Evolutionary conservation across 306 rosid species (phyloP).

Genomic region (Pyrus pyrifolia): DNA sequence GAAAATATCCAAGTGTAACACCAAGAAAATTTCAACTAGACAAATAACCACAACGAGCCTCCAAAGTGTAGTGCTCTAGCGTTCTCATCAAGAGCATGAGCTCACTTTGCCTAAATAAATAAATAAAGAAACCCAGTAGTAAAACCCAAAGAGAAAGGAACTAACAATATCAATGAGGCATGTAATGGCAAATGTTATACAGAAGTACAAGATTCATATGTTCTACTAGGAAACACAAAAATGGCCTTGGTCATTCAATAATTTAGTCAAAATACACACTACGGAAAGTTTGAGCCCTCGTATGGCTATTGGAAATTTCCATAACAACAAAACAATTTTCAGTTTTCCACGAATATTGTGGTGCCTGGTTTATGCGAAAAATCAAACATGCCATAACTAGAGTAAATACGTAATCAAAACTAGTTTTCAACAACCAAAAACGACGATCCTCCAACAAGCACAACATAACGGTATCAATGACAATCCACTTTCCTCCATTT

Average conservation of each 20-base stretch:
- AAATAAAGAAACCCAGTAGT: not conserved
- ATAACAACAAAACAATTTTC: too few relatives aligned
- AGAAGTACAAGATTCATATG: not conserved
- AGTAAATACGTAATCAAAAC: not conserved
- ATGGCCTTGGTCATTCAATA: too few relatives aligned
- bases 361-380: not conserved
- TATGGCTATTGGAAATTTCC: not conserved
- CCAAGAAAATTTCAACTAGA: not conserved
- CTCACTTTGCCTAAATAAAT: slow-evolving; percentile 58
- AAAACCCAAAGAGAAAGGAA: not conserved
- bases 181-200: not conserved
- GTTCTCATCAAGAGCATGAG: slow-evolving; percentile 92
- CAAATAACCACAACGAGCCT: slow-evolving; percentile 6
- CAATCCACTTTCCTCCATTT: slow-evolving; percentile 85
- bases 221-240: not conserved
- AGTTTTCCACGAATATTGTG: too few relatives aligned
- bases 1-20: not conserved
- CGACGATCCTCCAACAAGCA: not conserved
- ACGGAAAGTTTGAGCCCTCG: not conserved
- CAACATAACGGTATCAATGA: slow-evolving; percentile 72
- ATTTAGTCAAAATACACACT: not conserved
- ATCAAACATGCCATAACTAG: not conserved
- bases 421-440: not conserved
- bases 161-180: not conserved
- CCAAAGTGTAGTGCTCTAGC: slow-evolving; percentile 93